Conservation (phyloP, 345 rosid species). For the Moringa oleifera region DNA sequence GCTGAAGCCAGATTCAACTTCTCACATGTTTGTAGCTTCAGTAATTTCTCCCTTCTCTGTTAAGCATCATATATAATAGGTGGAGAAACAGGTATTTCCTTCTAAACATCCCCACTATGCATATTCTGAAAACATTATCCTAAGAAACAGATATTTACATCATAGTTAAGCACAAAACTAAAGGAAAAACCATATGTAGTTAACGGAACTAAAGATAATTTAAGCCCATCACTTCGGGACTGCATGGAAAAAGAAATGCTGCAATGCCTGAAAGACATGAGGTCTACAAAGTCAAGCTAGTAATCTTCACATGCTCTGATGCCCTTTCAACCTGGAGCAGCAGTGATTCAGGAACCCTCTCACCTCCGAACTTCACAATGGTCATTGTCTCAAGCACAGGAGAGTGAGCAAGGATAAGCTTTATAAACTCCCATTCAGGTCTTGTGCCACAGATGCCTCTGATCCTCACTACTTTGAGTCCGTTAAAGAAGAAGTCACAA, state of each 20-base stretch:
- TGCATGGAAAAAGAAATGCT: not conserved
- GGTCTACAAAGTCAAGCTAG: conserved; percentile 15
- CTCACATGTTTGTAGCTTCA: no score
- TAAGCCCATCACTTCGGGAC: not conserved
- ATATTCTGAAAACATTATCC: no score
- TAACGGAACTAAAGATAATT: no score
- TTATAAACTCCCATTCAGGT: conserved; percentile 23
- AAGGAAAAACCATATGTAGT: not conserved
- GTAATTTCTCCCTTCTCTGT: no score
- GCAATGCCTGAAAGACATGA: not conserved
- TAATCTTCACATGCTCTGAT: conserved; percentile 17
- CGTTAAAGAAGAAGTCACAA: conserved; percentile 10
- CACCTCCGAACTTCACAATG: conserved; percentile 12
- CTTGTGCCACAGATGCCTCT: conserved; percentile 18
- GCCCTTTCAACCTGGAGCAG: conserved; percentile 18
- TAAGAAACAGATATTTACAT: not conserved
- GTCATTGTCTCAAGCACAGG: conserved; percentile 23
- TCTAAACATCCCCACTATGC: no score
- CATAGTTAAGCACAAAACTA: not conserved
- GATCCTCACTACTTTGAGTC: conserved; percentile 21
- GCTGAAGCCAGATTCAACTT: no score
- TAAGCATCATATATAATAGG: no score
- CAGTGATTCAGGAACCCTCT: conserved; percentile 17
- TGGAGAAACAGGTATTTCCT: no score
- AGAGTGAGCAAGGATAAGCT: conserved; percentile 21